Evolutionary conservation across 2,329 filamentous ascomycete genomes (phyloP).

Genomic region (Microdochium bolleyi): DNA sequence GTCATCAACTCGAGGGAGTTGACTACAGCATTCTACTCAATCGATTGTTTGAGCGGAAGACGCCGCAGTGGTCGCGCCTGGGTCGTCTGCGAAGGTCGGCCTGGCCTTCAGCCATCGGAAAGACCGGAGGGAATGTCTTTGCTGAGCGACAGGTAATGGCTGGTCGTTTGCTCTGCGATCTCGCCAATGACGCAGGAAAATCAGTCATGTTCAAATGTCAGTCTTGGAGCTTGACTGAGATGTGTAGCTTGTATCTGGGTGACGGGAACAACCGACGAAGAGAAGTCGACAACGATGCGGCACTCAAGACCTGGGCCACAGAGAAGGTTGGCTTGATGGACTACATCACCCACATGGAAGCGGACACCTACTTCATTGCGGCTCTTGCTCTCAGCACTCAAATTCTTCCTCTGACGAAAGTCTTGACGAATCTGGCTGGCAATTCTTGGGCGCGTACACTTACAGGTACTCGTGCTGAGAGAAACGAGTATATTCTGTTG

Average conservation of each 20-base stretch:
- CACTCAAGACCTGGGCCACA: slow-evolving; percentile 78
- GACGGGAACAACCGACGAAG: slow-evolving; percentile 63
- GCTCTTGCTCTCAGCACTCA: slow-evolving; percentile 84
- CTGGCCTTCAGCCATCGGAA: slow-evolving; percentile 84
- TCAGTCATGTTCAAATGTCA: slow-evolving; percentile 96
- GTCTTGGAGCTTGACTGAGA: slow-evolving; percentile 95
- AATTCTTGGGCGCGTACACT: slow-evolving; percentile 97
- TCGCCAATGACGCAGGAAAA: slow-evolving; percentile 95
- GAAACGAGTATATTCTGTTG: slow-evolving; percentile 97
- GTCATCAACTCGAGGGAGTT: slow-evolving; percentile 93
- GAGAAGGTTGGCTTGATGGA: slow-evolving; percentile 83
- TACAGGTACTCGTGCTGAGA: slow-evolving; percentile 90
- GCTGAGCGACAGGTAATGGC: slow-evolving; percentile 84
- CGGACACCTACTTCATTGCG: slow-evolving; percentile 92
- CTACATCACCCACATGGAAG: slow-evolving; percentile 87
- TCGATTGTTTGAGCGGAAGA: slow-evolving; percentile 82
- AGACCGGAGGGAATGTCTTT: slow-evolving; percentile 83
- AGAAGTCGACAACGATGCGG: slow-evolving; percentile 83
- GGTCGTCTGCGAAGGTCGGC: slow-evolving; percentile 74
- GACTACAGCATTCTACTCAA: slow-evolving; percentile 89
- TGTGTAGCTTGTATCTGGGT: slow-evolving; percentile 85
- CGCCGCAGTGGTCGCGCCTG: slow-evolving; percentile 88
- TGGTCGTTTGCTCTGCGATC: slow-evolving; percentile 83
- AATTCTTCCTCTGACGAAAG: slow-evolving; percentile 87
- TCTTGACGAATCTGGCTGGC: slow-evolving; percentile 90